phyloP scores from a whole-genome alignment of 306 rosid species.

The Begonia peltatifolia region DNA sequence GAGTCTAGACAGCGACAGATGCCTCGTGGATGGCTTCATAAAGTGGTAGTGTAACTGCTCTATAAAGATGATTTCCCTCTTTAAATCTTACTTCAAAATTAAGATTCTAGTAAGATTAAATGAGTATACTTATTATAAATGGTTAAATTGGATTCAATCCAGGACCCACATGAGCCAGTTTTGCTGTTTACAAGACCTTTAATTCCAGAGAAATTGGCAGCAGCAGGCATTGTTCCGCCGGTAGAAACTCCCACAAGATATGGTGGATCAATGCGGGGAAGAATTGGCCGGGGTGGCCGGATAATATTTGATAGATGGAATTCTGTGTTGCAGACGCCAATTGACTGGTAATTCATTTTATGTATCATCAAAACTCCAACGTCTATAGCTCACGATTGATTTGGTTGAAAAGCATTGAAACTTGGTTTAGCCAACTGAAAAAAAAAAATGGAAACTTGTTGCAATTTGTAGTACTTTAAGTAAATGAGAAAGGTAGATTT shows the following conservation, averaged over 20 bases:
- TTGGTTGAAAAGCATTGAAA: constrained; percentile 3
- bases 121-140: background rate
- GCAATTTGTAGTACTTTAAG: too few relatives aligned
- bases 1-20: constrained; percentile 57
- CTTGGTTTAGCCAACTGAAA: background rate
- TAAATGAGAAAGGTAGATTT: too few relatives aligned
- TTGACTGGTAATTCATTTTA: constrained; percentile 73
- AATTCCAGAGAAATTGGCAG: constrained; percentile 80
- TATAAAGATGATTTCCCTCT: too few relatives aligned
- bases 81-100: too few relatives aligned
- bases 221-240: constrained; percentile 68
- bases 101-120: too few relatives aligned
- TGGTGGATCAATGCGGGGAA: constrained; percentile 51
- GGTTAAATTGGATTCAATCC: constrained; percentile 23
- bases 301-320: constrained; percentile 88
- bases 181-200: constrained; percentile 74
- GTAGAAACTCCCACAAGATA: constrained; percentile 34
- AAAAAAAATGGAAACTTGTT: too few relatives aligned
- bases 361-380: constrained; percentile 61
- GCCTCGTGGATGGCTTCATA: constrained; percentile 91
- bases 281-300: constrained; percentile 95
- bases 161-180: constrained; percentile 95
- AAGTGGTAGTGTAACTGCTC: constrained; percentile 29
- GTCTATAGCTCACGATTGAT: constrained; percentile 56
- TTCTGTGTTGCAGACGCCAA: constrained; percentile 68